Evolutionary conservation across 768 basidiomycete genomes (phyloP), one percentile per base, ranked within the genome.

Genomic region (Dentipellis fragilis): DNA sequence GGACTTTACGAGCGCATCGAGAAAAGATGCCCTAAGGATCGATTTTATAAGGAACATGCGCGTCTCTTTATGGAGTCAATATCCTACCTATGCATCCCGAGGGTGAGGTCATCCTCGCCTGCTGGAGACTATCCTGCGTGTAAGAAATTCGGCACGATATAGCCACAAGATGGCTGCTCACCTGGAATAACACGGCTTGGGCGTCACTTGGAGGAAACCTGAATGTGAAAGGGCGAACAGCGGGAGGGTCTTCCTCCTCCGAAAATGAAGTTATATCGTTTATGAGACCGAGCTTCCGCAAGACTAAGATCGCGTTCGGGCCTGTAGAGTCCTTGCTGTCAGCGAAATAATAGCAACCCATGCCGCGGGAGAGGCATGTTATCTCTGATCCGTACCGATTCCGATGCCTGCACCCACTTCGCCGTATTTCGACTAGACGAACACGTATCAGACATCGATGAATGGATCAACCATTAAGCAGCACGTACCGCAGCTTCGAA

Each of bases 401-500:
- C n/a, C 47, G 46, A 51, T 38, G 19, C 46, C 47, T 19, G 47
- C 47, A 29, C 48, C 35, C 22, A 49, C 23, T 14, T 17, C 48
- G 5, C 48, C 23, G 21, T 49, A 49, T 19, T 49, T 49, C 23
- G 48, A 4, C 48, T 49, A 14, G 6, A 29, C 29, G 4, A 14
- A 49, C 14, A 19, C 40, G 19, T 14, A 9, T 42, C 40, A 42
- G 19, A 14, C 9, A 42, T 42, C 8, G 40, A 42, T 3, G 14
- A 9, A 29, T 29, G 48, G 9, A 4, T 5, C 11, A 3, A 2
- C 4, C 22, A 49, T 4, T 12, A 12, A 4, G 12, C 12, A 11
- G 47, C 17, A 57, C 63, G 38, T 62, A 77, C 76, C 42, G 78
- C 73, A 53, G 75, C 70, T 64, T 79, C 80, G 55, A 78, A 80